Evolutionary conservation across 306 rosid genomes (phyloP).

Genomic region (cucumber (Cucumis sativus)): DNA sequence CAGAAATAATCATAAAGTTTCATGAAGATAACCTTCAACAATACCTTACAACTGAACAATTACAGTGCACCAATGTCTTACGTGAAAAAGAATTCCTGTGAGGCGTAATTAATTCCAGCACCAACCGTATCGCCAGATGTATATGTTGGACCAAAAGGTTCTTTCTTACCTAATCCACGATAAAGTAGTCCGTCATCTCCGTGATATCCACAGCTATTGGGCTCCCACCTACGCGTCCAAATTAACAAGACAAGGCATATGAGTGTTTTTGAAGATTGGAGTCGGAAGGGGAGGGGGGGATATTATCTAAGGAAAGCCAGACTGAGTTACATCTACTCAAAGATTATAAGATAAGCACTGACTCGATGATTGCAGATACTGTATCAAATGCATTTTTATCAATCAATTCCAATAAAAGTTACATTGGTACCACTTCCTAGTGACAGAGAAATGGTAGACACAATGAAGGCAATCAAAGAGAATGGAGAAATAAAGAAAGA

Average conservation of each 20-base stretch:
- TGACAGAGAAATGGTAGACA: not conserved
- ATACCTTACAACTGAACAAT: not conserved
- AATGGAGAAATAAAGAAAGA: not conserved
- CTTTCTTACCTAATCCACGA: constrained; percentile 66
- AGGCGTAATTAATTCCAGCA: constrained; percentile 82
- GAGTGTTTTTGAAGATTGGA: not conserved
- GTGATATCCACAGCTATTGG: constrained; percentile 92
- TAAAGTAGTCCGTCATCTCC: constrained; percentile 93
- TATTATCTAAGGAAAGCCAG: not conserved
- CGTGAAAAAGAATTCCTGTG: constrained; percentile 92
- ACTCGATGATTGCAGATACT: not conserved
- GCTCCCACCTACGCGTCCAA: constrained; percentile 62
- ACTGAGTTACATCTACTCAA: not conserved
- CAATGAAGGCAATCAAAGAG: not conserved
- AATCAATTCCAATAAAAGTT: not conserved
- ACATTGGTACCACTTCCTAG: not conserved
- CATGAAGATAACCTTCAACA: not conserved
- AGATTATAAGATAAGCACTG: not conserved
- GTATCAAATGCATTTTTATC: not conserved
- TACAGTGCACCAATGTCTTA: constrained; percentile 17
- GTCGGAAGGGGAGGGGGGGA: not conserved
- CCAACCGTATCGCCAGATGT: constrained; percentile 85
- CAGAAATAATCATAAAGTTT: constrained; percentile 9
- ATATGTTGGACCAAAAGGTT: constrained; percentile 77
- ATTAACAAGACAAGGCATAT: not conserved